Evolutionary conservation across 345 rosid genomes (phyloP).

Genomic region (Dipteronia dyeriana): DNA sequence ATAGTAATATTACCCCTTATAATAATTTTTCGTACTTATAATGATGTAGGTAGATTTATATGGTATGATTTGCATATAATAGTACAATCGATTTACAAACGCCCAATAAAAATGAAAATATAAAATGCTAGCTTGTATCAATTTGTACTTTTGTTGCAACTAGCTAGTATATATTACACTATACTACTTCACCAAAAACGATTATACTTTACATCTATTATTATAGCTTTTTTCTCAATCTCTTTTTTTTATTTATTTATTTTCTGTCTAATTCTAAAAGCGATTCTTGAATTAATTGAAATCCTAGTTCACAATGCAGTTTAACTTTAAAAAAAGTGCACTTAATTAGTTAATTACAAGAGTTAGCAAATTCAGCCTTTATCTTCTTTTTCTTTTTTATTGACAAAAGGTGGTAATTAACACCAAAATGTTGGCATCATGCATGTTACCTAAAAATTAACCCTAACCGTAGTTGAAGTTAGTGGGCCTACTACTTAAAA

Average conservation of each 20-base stretch:
- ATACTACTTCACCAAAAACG: no score
- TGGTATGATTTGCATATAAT: neutral
- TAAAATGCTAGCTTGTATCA: neutral
- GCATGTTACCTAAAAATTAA: neutral
- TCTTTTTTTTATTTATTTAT: no score
- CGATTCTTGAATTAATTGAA: neutral
- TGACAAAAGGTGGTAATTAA: neutral
- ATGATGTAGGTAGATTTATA: neutral
- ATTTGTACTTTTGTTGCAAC: neutral
- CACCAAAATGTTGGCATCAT: neutral
- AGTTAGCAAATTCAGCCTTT: neutral
- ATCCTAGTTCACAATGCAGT: neutral
- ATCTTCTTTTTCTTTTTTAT: neutral
- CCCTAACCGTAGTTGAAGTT: conserved; percentile 10
- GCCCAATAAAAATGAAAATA: neutral
- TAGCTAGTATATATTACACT: neutral
- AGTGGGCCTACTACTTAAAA: conserved; percentile 1
- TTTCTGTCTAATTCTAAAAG: neutral
- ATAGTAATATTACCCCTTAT: neutral
- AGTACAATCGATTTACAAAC: neutral
- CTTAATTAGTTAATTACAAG: neutral
- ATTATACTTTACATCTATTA: neutral
- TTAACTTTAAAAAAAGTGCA: neutral
- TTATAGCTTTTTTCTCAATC: neutral
- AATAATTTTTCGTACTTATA: neutral